Evolutionary conservation across 306 rosid species (phyloP), one percentile per base, ranked within the genome.

Genomic region (Rosa rugosa): DNA sequence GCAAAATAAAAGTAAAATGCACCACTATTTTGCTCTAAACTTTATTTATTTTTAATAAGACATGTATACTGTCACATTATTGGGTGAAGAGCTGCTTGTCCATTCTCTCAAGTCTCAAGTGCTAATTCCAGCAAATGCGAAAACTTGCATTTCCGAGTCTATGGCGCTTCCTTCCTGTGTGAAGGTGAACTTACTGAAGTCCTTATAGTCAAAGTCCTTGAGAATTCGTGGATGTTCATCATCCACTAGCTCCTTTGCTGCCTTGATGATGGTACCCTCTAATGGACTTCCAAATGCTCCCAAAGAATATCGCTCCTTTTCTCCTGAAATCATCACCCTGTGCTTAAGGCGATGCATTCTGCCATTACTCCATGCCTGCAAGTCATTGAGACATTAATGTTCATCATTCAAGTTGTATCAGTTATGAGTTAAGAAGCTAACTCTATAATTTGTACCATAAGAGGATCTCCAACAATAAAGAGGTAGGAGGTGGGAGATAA

Each of bases 301-400:
- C 36, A 68, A 67, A 3, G 84, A 68, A 68, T 75, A 45, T 3
- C 72, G 71, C 4, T 73, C 71, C 34, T 46, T 69, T n/a, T 69
- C 64, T 46, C 76, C 71, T 36, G 63, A 13, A 60, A 45, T 45
- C 71, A 75, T 44, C 76, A 74, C 80, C 18, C 59, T 22, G 46
- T 80, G 80, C 80, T 25, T 73, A 36, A 27, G 75, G 0, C 25
- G 4, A 42, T 53, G 79, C 68, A 80, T 51, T 66, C 75, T 80
- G 8, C 83, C 79, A 20, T 80, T 80, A 27, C 79, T 74, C 83
- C 83, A 54, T 53, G 79, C 81, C 81, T 78, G 76, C 59, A 64
- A 2, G 41, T 64, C 42, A 64, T 27, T 60, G 14, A 9, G 14
- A 25, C 65, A 22, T 59, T 56, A 2, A n/a, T 56, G 36, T 59